These are phyloP conservation scores for Thermomyces lanuginosus DNA, from an alignment of 2,329 filamentous ascomycete species.

Conservation along the genomic window DNA sequence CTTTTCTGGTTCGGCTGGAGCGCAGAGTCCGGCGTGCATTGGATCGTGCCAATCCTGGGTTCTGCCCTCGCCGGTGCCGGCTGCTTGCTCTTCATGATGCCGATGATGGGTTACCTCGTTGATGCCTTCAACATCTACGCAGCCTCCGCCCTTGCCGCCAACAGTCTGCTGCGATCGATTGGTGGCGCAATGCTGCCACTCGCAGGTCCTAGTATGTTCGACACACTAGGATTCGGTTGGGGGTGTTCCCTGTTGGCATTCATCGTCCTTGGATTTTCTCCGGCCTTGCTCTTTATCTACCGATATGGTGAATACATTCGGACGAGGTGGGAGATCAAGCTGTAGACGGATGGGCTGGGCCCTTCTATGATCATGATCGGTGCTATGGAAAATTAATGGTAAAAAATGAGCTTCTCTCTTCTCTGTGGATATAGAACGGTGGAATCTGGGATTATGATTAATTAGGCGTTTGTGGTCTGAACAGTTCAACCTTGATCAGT, in stretches of 20 bases:
- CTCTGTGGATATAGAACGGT: too few species aligned
- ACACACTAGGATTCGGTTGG: conserved; percentile 29
- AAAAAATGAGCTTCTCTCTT: too few species aligned
- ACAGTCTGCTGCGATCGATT: conserved; percentile 36
- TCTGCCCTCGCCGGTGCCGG: conserved; percentile 36
- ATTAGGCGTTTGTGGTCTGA: too few species aligned
- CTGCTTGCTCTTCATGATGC: conserved; percentile 31
- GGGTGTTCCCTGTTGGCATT: conserved; percentile 38
- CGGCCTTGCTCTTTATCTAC: conserved; percentile 14
- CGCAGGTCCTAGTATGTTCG: conserved; percentile 36
- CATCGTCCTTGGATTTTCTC: conserved; percentile 32
- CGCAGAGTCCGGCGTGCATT: conserved; percentile 33
- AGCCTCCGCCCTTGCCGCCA: conserved; percentile 34
- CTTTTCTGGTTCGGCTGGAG: conserved; percentile 41
- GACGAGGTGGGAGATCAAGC: conserved; percentile 7
- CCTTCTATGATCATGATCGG: too few species aligned
- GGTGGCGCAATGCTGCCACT: conserved; percentile 43
- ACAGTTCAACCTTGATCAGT: too few species aligned
- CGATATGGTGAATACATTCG: conserved; percentile 15
- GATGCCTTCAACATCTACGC: conserved; percentile 32
- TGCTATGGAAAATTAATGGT: too few species aligned
- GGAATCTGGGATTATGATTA: too few species aligned
- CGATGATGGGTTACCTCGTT: conserved; percentile 43
- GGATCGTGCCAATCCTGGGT: conserved; percentile 42
- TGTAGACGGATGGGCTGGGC: too few species aligned